Evolutionary conservation across 2,329 filamentous ascomycete species (phyloP).

Genomic region (Spiromastix sp.): DNA sequence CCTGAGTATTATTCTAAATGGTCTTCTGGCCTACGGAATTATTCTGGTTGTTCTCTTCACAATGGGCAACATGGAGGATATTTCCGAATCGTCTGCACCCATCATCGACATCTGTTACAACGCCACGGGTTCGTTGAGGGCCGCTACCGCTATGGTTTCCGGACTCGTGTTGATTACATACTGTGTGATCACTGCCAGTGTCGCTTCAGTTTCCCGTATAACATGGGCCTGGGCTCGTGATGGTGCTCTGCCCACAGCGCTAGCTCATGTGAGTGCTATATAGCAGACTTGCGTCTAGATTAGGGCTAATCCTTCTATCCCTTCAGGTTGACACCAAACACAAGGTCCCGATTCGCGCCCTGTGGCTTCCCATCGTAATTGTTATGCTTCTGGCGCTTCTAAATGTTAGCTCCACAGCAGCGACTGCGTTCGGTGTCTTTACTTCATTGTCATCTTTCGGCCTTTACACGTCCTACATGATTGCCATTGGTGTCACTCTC

Average conservation of each 20-base stretch:
- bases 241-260: constrained; percentile 33
- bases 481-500: constrained; percentile 27
- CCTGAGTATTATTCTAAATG: constrained; percentile 35
- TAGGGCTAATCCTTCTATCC: too few relatives aligned
- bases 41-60: constrained; percentile 34
- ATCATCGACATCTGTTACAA: constrained; percentile 35
- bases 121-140: constrained; percentile 30
- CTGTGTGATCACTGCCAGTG: constrained; percentile 30
- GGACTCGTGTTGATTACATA: constrained; percentile 29
- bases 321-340: constrained; percentile 23
- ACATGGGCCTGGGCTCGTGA: constrained; percentile 42
- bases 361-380: constrained; percentile 24
- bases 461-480: constrained; percentile 31
- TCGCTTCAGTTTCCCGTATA: constrained; percentile 39
- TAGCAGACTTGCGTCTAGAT: too few relatives aligned
- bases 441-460: constrained; percentile 28
- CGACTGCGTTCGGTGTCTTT: constrained; percentile 25
- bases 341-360: constrained; percentile 27
- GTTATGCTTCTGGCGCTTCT: constrained; percentile 26
- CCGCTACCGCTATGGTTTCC: constrained; percentile 31
- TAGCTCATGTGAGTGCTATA: constrained; percentile 17
- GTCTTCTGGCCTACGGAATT: constrained; percentile 31
- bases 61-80: constrained; percentile 30
- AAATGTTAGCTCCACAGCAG: constrained; percentile 30
- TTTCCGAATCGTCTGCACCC: constrained; percentile 25